Evolutionary conservation across 257 asterid genomes (phyloP), one percentile per base, ranked within the genome.

Genomic region (Solanum corneliomulleri): DNA sequence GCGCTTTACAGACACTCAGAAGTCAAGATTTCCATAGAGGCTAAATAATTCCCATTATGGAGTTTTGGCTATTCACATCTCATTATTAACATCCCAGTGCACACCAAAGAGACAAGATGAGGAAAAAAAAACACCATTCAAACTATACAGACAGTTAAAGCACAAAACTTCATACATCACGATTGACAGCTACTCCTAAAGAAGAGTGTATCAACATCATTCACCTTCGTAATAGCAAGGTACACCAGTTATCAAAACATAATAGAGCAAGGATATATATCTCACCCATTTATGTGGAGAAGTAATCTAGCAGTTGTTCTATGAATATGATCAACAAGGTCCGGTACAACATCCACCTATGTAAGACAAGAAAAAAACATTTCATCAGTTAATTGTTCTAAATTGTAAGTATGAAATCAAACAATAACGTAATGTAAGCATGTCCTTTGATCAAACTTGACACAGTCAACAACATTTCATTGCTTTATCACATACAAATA

Each of bases 281-380:
- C 98, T 93, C 92, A 97, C 99, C 98, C 98, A 89, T 94, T 92
- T 82, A 96, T 92, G 90, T 97, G 96, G 85, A 97, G 99, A 47
- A 96, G 95, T 89, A 89, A 91, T 84, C 96, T 96, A 42, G 99
- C 96, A 11, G 99, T 97, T 64, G 99, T 95, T 92, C 91, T 93
- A 87, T 97, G 98, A 88, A 97, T 92, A 82, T 92, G 97, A 89
- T 92, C 90, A 60, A 92, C 91, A 87, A 97, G 99, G 90, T 95
- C 98, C 7, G 99, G 98, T 86, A 96, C 97, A 86, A 98, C 99
- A 93, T 92, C 99, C 90, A 97, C 99, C 99, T 97, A 84, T 18
- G 33, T 88, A 82, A 88, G 92, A 87, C 88, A 31, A 72, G 41
- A 58, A 27, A 9, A 71, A 29, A 80, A 45, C 7, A 71, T 60